phyloP scores from a whole-genome alignment of 306 rosid species.

The Sindora glabra region DNA sequence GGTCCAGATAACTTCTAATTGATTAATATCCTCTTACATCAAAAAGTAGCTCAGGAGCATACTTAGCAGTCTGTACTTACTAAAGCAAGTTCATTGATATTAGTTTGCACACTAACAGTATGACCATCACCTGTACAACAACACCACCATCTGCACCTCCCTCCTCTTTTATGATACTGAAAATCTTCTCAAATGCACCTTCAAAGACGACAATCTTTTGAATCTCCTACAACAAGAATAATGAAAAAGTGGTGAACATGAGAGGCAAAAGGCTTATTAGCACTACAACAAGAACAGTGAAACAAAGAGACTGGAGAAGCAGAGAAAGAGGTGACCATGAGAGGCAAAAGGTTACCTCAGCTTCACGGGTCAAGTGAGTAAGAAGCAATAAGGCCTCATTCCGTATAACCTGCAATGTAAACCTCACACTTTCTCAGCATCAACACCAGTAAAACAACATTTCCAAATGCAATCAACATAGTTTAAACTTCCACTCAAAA shows the following conservation, averaged over 20 bases:
- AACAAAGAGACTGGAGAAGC: background rate
- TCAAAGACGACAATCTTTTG: constrained; percentile 95
- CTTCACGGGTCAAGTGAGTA: constrained; percentile 85
- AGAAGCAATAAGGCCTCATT: constrained; percentile 91
- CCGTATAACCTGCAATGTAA: constrained; percentile 67
- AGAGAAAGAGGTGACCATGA: constrained; percentile 2
- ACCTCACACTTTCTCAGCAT: constrained; percentile 7
- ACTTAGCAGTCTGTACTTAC: background rate
- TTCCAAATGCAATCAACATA: background rate
- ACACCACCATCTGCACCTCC: constrained; percentile 97
- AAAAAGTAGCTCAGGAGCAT: background rate
- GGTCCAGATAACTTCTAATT: too few species aligned
- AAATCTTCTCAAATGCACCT: constrained; percentile 93
- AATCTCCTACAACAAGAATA: constrained; percentile 68
- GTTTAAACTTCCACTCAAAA: background rate
- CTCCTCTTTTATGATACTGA: constrained; percentile 86
- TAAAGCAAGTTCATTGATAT: constrained; percentile 11
- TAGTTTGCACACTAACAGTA: too few species aligned
- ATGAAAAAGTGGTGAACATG: constrained; percentile 1
- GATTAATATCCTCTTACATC: background rate
- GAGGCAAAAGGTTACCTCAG: constrained; percentile 57
- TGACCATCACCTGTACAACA: constrained; percentile 82
- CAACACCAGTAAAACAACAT: background rate
- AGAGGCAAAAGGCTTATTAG: constrained; percentile 7
- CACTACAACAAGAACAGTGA: background rate